Conservation (phyloP, 108 stramenopile genomes). For the Pseudonitzschia delicatissima region DNA sequence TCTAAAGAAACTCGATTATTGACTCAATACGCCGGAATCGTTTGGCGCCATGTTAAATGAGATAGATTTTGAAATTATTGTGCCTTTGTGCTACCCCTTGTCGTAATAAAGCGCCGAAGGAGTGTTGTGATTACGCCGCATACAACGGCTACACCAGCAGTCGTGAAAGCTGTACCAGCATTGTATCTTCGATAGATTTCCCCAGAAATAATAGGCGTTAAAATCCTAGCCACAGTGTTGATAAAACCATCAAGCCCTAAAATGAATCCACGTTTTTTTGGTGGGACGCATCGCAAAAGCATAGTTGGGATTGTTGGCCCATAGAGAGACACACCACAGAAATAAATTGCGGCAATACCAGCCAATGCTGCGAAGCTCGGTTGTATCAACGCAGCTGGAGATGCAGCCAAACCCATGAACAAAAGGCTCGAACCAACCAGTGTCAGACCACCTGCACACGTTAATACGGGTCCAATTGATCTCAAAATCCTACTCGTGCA, state of each 20-base stretch:
- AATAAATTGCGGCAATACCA: conserved; percentile 62
- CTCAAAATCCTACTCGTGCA: conserved; percentile 44
- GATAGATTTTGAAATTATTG: too few relatives aligned
- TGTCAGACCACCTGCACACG: conserved; percentile 61
- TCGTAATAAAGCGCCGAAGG: conserved; percentile 40
- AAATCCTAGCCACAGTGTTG: conserved; percentile 63
- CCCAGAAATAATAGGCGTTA: conserved; percentile 65
- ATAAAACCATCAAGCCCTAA: conserved; percentile 75
- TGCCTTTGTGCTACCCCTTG: background rate
- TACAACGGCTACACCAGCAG: conserved; percentile 47
- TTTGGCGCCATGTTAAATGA: too few relatives aligned
- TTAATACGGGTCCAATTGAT: conserved; percentile 53
- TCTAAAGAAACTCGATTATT: too few relatives aligned
- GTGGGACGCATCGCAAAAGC: conserved; percentile 74
- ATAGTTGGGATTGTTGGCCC: conserved; percentile 75
- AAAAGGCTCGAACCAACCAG: conserved; percentile 53
- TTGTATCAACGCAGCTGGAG: conserved; percentile 14
- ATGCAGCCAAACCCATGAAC: conserved; percentile 46
- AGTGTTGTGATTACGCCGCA: conserved; percentile 43
- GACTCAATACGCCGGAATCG: too few relatives aligned
- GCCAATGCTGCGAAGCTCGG: conserved; percentile 26
- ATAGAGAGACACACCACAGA: conserved; percentile 71
- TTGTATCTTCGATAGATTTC: conserved; percentile 53
- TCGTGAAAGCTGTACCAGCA: conserved; percentile 55
- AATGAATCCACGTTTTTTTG: conserved; percentile 56